These are phyloP conservation scores for Tubosaeta brunneosetosa DNA, from an alignment of 768 basidiomycete genomes.

Conservation along the genomic window DNA sequence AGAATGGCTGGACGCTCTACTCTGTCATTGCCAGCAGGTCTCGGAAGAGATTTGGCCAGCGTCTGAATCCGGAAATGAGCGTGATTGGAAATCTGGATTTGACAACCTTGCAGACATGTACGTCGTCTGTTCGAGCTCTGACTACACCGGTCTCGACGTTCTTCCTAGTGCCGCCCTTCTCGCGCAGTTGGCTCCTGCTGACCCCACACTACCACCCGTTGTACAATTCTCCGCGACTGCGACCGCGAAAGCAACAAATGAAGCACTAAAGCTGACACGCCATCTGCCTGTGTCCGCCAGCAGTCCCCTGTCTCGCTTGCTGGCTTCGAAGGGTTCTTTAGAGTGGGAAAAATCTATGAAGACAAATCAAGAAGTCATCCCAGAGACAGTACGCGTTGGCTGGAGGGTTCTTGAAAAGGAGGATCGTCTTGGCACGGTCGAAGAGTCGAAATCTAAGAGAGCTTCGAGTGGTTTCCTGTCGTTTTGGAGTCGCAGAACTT, in stretches of 20 bases:
- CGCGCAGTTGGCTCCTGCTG: conserved; percentile 46
- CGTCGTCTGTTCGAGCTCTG: conserved; percentile 25
- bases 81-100: conserved; percentile 39
- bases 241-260: conserved; percentile 53
- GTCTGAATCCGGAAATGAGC: conserved; percentile 22
- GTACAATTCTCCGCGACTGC: conserved; percentile 52
- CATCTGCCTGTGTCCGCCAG: conserved; percentile 46
- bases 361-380: conserved; percentile 41
- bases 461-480: conserved; percentile 58
- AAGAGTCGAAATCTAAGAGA: conserved; percentile 46
- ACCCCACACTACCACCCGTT: conserved; percentile 45
- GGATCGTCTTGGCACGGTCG: conserved; percentile 27
- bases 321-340: conserved; percentile 66
- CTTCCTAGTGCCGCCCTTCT: conserved; percentile 37
- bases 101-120: conserved; percentile 57
- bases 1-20: conserved; percentile 54
- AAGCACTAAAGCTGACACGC: conserved; percentile 61
- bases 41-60: conserved; percentile 51
- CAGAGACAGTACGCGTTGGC: conserved; percentile 57
- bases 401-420: conserved; percentile 69
- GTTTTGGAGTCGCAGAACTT: conserved; percentile 55
- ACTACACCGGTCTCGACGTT: conserved; percentile 1
- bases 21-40: conserved; percentile 51
- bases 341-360: conserved; percentile 73
- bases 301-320: conserved; percentile 68